A percentile compares a stretch with the other conserved stretches of the same genome.
Evolutionary conservation across 1,284 basidiomycete species (phyloP).

Genomic region (Leccinum pachyderme): DNA sequence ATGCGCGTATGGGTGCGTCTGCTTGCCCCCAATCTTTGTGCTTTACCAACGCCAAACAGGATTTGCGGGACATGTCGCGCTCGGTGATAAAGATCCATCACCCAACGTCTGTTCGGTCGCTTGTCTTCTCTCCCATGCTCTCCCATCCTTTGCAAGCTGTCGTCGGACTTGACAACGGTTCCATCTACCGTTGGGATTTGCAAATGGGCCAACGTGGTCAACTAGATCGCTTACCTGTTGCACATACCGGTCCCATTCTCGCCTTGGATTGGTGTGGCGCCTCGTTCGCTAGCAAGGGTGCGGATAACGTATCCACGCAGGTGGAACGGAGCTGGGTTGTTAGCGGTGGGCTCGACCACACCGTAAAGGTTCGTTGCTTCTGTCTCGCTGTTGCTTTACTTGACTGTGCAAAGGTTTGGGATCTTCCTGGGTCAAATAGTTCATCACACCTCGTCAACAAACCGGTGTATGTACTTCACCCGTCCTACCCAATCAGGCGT

Average conservation of each 20-base stretch:
- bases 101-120: conserved; percentile 66
- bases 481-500: conserved; percentile 71
- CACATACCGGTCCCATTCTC: conserved; percentile 76
- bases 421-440: conserved; percentile 53
- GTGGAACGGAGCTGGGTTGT: conserved; percentile 68
- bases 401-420: conserved; percentile 62
- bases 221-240: conserved; percentile 74
- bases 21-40: background rate
- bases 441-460: conserved; percentile 54
- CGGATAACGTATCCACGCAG: conserved; percentile 22
- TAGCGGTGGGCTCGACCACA: conserved; percentile 78
- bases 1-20: conserved; percentile 75
- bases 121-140: conserved; percentile 68
- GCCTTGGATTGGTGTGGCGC: conserved; percentile 72
- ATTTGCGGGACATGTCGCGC: conserved; percentile 68
- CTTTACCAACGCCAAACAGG: conserved; percentile 43
- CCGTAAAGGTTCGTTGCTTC: conserved; percentile 60
- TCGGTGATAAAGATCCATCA: conserved; percentile 74
- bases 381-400: background rate
- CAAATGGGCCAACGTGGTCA: conserved; percentile 68
- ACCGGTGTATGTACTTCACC: conserved; percentile 72
- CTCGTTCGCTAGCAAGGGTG: conserved; percentile 17
- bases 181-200: conserved; percentile 73
- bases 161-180: conserved; percentile 80
- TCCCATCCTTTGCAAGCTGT: conserved; percentile 69